phyloP scores from a whole-genome alignment of 2,329 filamentous ascomycete species.

The Neofusicoccum cordaticola region DNA sequence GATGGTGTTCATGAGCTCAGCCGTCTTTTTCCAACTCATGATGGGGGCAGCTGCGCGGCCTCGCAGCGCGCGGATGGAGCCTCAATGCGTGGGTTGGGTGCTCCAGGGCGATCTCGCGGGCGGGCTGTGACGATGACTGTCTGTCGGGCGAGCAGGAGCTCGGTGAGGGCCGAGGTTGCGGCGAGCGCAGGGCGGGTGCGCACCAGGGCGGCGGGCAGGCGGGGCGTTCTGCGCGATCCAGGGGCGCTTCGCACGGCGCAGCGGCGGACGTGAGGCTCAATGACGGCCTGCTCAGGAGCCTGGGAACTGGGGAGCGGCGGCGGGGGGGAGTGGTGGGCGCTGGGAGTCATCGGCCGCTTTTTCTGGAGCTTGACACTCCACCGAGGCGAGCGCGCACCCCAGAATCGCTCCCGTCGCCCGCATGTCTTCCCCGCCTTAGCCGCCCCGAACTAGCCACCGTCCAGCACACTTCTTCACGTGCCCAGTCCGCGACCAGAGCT shows the following conservation, averaged over 20 bases:
- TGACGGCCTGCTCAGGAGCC: neutral
- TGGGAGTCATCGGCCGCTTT: conserved; percentile 16
- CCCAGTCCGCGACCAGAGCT: neutral
- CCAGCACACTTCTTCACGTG: neutral
- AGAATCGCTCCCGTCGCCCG: conserved; percentile 17
- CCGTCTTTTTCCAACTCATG: conserved; percentile 94
- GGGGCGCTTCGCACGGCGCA: neutral
- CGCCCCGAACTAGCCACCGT: neutral
- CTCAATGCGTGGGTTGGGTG: conserved; percentile 3
- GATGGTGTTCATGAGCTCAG: conserved; percentile 94
- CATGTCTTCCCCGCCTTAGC: conserved; percentile 7
- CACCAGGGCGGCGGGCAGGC: neutral
- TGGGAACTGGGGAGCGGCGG: neutral
- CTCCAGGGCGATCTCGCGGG: neutral
- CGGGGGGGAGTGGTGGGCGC: neutral
- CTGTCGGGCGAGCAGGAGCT: neutral
- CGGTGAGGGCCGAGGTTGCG: conserved; percentile 12
- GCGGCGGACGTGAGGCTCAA: neutral
- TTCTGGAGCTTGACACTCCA: conserved; percentile 7
- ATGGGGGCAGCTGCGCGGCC: conserved; percentile 38
- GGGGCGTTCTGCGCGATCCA: neutral
- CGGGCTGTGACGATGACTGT: neutral
- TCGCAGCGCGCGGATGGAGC: conserved; percentile 7
- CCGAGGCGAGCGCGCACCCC: conserved; percentile 14
- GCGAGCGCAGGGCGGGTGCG: neutral